Evolutionary conservation across 2,329 filamentous ascomycete species (phyloP).

Genomic region (Hymenoscyphus repandus): DNA sequence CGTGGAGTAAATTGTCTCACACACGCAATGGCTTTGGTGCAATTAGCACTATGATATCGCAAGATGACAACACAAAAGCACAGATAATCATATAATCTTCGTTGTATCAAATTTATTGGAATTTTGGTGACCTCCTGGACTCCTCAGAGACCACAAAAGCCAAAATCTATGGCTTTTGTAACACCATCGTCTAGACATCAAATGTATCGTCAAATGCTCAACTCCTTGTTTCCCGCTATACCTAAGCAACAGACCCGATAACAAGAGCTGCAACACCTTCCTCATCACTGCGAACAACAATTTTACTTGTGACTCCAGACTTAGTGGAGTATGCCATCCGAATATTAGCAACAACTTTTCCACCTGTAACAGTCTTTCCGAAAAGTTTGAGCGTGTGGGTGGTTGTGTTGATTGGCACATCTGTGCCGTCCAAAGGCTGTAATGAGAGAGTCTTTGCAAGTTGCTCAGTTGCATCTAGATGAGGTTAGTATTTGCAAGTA

Average conservation of each 20-base stretch:
- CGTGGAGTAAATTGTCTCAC: too few relatives aligned
- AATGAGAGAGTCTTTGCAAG: constrained; percentile 80
- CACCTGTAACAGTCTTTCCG: constrained; percentile 89
- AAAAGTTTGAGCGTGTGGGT: constrained; percentile 95
- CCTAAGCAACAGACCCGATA: constrained; percentile 68
- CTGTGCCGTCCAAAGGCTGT: constrained; percentile 90
- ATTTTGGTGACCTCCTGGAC: constrained; percentile 10
- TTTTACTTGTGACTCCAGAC: constrained; percentile 92
- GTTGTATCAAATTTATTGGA: constrained; percentile 7
- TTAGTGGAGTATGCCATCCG: constrained; percentile 93
- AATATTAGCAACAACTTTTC: constrained; percentile 79
- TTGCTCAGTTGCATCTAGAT: constrained; percentile 81
- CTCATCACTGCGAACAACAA: constrained; percentile 87
- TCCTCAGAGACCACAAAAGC: constrained; percentile 6
- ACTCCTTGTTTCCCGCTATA: constrained; percentile 23
- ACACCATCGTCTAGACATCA: constrained; percentile 28
- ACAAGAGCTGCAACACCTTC: constrained; percentile 82
- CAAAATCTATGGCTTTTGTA: constrained; percentile 11
- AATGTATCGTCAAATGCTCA: constrained; percentile 24
- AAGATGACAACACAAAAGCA: too few relatives aligned
- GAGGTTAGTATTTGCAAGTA: constrained; percentile 23
- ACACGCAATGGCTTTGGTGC: too few relatives aligned
- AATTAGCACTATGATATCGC: too few relatives aligned
- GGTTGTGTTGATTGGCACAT: constrained; percentile 79
- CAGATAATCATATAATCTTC: neutral